Conservation (phyloP, 148 eudicot species). For the Arbutus unedo region DNA sequence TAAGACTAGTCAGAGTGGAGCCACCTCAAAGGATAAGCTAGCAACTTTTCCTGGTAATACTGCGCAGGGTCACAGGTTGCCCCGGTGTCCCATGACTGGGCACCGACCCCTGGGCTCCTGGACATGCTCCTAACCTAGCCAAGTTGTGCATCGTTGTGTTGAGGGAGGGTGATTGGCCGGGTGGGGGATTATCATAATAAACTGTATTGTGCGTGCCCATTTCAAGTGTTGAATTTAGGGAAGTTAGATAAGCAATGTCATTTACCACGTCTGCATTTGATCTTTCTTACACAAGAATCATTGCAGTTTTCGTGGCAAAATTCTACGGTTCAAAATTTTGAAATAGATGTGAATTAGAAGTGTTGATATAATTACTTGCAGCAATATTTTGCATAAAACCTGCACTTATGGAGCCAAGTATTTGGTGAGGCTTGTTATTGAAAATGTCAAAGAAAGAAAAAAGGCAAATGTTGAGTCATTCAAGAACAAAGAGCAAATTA, state of each 20-base stretch:
- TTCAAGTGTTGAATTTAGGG: not conserved
- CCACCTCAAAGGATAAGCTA: not conserved
- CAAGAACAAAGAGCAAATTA: not conserved
- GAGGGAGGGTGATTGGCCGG: not conserved
- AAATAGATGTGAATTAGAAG: not conserved
- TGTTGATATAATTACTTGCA: not conserved
- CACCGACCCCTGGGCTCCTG: not conserved
- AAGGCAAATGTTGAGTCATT: constrained; percentile 3
- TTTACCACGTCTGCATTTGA: not conserved
- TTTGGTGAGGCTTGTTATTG: not conserved
- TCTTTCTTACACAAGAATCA: not conserved
- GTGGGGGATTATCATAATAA: not conserved
- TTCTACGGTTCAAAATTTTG: not conserved
- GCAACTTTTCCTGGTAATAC: not conserved
- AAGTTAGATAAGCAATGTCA: not conserved
- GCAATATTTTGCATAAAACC: not conserved
- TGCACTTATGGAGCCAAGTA: not conserved
- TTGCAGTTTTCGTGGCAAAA: not conserved
- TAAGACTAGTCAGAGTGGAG: not conserved
- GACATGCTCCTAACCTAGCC: not conserved
- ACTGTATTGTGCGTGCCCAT: not conserved
- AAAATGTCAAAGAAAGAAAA: not conserved
- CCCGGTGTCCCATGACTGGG: not conserved
- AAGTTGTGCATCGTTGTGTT: not conserved
- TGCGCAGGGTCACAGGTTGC: not conserved